phyloP scores from a whole-genome alignment of 2,329 filamentous ascomycete species.

The Hypoxylon sp. region DNA sequence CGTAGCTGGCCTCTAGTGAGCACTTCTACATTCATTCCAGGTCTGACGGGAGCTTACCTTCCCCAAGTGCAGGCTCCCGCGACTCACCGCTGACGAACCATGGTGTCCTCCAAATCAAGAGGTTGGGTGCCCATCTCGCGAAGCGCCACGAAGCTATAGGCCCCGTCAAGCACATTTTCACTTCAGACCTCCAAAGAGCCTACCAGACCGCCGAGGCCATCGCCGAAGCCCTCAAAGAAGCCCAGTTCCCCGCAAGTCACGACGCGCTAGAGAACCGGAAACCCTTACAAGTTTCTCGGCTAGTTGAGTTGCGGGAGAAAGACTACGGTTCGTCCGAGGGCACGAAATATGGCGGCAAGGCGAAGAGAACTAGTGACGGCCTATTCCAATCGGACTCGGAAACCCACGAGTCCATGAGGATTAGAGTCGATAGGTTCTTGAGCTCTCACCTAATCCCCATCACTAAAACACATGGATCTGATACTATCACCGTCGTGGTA shows the following conservation, averaged over 20 bases:
- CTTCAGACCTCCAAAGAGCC: conserved; percentile 83
- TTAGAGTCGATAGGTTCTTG: conserved; percentile 76
- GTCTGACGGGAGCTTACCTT: conserved; percentile 47
- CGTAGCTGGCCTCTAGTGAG: conserved; percentile 81
- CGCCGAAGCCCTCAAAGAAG: conserved; percentile 71
- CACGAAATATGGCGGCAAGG: conserved; percentile 63
- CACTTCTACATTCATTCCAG: conserved; percentile 24
- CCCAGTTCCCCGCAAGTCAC: conserved; percentile 58
- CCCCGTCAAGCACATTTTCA: conserved; percentile 75
- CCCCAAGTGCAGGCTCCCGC: conserved; percentile 78
- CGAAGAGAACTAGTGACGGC: conserved; percentile 60
- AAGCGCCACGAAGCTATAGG: conserved; percentile 48
- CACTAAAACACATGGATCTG: conserved; percentile 55
- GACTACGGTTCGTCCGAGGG: conserved; percentile 82
- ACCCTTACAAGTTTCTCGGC: conserved; percentile 56
- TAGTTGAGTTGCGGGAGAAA: conserved; percentile 75
- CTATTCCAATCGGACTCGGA: conserved; percentile 63
- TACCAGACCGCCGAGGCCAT: conserved; percentile 78
- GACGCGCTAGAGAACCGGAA: conserved; percentile 3
- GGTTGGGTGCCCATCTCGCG: conserved; percentile 75
- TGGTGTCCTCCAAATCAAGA: conserved; percentile 82
- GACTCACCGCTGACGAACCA: conserved; percentile 87
- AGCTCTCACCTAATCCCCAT: conserved; percentile 73
- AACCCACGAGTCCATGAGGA: conserved; percentile 75
- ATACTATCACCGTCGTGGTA: conserved; percentile 69